phyloP scores from a whole-genome alignment of 2,329 filamentous ascomycete species.

The Grosmannia huntii region DNA sequence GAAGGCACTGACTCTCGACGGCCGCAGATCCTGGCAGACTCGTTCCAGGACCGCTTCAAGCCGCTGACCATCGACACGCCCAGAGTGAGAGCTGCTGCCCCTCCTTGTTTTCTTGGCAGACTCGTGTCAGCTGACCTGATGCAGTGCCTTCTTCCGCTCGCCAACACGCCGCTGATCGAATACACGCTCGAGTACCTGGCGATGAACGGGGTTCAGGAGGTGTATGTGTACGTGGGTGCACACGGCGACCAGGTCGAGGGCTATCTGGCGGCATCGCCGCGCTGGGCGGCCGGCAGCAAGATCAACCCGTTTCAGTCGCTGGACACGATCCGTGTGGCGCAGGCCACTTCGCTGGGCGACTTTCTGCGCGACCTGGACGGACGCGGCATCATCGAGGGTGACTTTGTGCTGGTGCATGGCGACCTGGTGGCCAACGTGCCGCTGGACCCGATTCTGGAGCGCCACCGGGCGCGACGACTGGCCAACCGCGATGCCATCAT shows the following conservation, averaged over 20 bases:
- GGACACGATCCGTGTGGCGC: constrained; percentile 71
- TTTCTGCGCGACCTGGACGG: constrained; percentile 88
- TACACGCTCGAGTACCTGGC: constrained; percentile 95
- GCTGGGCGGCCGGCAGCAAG: constrained; percentile 48
- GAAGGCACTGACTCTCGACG: not conserved
- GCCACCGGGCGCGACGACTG: constrained; percentile 67
- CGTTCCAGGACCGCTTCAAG: constrained; percentile 82
- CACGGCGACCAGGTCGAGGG: constrained; percentile 78
- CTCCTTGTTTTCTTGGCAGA: not conserved
- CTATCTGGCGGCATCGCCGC: constrained; percentile 65
- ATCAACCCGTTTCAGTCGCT: constrained; percentile 61
- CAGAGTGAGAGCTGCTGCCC: constrained; percentile 41
- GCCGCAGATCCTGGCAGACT: constrained; percentile 72
- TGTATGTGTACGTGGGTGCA: constrained; percentile 82
- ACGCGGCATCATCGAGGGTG: constrained; percentile 70
- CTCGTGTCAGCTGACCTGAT: not conserved
- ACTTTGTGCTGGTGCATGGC: constrained; percentile 87
- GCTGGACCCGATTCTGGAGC: constrained; percentile 65
- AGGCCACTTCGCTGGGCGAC: constrained; percentile 79
- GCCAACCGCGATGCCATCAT: constrained; percentile 92
- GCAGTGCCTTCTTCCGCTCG: constrained; percentile 83
- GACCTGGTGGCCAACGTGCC: constrained; percentile 84
- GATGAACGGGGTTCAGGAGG: constrained; percentile 87
- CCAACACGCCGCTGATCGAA: constrained; percentile 89
- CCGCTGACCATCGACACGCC: constrained; percentile 84